Conservation (phyloP, 2,329 filamentous ascomycete genomes). For the Beauveria scarabaeidicola region DNA sequence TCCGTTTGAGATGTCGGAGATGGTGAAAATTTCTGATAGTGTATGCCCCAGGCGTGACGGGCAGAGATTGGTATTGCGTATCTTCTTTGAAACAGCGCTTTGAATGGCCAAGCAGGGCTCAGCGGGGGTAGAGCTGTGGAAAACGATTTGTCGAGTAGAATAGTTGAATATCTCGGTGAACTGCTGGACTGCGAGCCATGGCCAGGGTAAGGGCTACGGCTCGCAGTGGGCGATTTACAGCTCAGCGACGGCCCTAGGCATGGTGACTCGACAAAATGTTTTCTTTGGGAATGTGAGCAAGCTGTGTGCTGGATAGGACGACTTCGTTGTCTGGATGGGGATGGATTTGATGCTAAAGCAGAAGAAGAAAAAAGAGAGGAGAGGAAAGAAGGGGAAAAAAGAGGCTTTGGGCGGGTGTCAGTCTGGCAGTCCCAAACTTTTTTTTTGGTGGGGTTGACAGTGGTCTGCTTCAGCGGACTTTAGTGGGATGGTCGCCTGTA, state of each 20-base stretch:
- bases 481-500: too few relatives aligned
- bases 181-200: constrained; percentile 75
- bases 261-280: constrained; percentile 64
- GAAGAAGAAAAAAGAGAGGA: constrained; percentile 7
- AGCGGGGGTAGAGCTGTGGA: constrained; percentile 40
- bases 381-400: constrained; percentile 6
- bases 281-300: constrained; percentile 18
- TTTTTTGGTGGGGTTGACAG: constrained; percentile 1
- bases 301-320: constrained; percentile 1
- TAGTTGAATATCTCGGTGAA: constrained; percentile 63
- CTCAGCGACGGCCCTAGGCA: constrained; percentile 75
- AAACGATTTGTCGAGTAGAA: constrained; percentile 51
- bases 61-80: not conserved
- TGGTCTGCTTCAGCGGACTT: not conserved
- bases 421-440: constrained; percentile 7
- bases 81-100: constrained; percentile 1
- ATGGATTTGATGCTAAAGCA: constrained; percentile 11
- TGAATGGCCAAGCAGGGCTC: constrained; percentile 1
- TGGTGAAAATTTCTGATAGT: not conserved
- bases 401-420: constrained; percentile 1
- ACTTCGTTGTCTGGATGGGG: constrained; percentile 11
- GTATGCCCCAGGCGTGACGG: constrained; percentile 5
- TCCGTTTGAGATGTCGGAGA: not conserved
- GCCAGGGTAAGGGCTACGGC: constrained; percentile 37
- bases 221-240: constrained; percentile 85